Base-by-base conservation (phyloP, 345 rosid genomes). In the Hibiscus syriacus region DNA sequence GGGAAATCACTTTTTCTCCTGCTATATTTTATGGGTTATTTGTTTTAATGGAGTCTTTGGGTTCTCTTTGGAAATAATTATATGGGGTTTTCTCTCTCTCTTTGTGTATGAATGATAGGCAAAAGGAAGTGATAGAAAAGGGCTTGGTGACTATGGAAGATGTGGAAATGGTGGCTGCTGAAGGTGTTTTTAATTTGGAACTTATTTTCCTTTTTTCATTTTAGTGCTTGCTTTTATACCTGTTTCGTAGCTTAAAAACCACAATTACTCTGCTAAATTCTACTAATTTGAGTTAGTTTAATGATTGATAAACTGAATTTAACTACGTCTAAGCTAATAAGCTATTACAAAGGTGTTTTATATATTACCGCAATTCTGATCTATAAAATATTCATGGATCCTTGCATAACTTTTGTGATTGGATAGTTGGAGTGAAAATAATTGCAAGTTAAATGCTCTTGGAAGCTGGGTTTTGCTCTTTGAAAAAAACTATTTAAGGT, bases 121-220 rank as follows among this genome's bases (percentile, higher is more conserved):
- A 88, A 78, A 90, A 88, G 79, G 92, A 86, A 19, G 85, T 83
- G 62, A 56, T 85, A 52, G 88, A 78, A 25, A 86, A 82, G 69
- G 98, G 95, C 52, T 80, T 92, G 64, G 79, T 89, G 66, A 80
- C 83, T 22, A 81, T 90, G 96, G 73, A 87, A 27, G 98, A 87
- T 76, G 87, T 87, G 11, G 88, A 85, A 79, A 87, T 90, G 96
- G 86, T 79, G 53, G 76, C 74, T 67, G 82, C 86, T 67, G 81
- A 81, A 69, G 89, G 85, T 85, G 13, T 6, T 32, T n/a, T n/a
- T n/a, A n/a, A n/a, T n/a, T n/a, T n/a, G n/a, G n/a, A n/a, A n/a
- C n/a, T 34, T 34, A 32, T 17, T 3, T 0, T 19, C 10, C 10
- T 20, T 23, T 1, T 23, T 22, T 14, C 25, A 22, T 13, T 56